Evolutionary conservation across 768 basidiomycete genomes (phyloP).

Genomic region (Myochromella boudieri): DNA sequence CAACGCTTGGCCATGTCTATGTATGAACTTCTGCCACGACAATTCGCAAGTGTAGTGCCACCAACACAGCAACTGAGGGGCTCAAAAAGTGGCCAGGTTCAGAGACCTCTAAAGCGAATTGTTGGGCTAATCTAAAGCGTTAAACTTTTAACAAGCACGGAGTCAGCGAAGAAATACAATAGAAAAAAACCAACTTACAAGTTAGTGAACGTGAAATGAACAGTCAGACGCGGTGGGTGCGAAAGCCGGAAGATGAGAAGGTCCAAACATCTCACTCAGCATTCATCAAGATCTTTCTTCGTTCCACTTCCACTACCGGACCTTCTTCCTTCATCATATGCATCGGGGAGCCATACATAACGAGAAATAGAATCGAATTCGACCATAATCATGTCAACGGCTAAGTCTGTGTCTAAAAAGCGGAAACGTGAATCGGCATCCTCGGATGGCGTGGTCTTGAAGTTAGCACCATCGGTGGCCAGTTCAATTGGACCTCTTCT

Average conservation of each 20-base stretch:
- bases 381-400: constrained; percentile 30
- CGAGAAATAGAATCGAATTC: constrained; percentile 5
- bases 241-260: constrained; percentile 13
- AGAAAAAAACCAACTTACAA: neutral
- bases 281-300: constrained; percentile 11
- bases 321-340: constrained; percentile 2
- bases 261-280: constrained; percentile 14
- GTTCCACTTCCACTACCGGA: constrained; percentile 14
- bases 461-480: constrained; percentile 27
- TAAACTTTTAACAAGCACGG: constrained; percentile 7
- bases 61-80: constrained; percentile 2
- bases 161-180: constrained; percentile 4
- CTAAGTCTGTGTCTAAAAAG: constrained; percentile 41
- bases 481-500: constrained; percentile 37
- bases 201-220: neutral
- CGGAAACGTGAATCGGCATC: constrained; percentile 19
- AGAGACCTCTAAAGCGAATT: neutral
- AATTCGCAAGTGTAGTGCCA: constrained; percentile 6
- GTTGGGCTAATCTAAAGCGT: constrained; percentile 1
- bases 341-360: neutral
- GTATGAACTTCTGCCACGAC: neutral
- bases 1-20: constrained; percentile 15
- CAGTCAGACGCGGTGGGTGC: constrained; percentile 11
- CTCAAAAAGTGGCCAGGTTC: constrained; percentile 3
- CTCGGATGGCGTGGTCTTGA: constrained; percentile 25